Evolutionary conservation across 345 rosid genomes (phyloP), one percentile per base, ranked within the genome.

Genomic region (Linum lewisii): DNA sequence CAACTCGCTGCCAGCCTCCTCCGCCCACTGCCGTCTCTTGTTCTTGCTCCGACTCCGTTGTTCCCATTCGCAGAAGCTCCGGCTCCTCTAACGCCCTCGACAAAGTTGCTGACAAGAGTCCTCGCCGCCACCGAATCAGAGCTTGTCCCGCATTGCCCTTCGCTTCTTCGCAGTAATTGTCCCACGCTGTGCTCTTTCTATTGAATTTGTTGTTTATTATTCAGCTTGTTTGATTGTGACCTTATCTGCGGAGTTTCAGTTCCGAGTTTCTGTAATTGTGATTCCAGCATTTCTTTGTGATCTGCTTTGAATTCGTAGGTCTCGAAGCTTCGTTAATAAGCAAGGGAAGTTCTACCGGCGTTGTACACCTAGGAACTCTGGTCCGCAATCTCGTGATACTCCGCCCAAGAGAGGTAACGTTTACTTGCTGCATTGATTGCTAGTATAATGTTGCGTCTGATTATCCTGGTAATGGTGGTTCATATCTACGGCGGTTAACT

Each of bases 351-450:
- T 85, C 63, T 79, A 75, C 66, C 88, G 88, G 47, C 86, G 95
- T 57, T 89, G 95, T 65, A 83, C 91, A 21, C 91, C 93, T 2
- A 78, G 88, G 74, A 78, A 69, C 75, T 79, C 89, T 8, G 97
- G 95, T 21, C 97, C 99, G 24, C 97, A 89, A 70, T 89, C 97
- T 20, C 86, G 88, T 21, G 95, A 86, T 58, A 81, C 86, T 38
- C 99, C 95, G 4, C 97, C 99, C 2, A 88, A 75, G 73, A 85
- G 99, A 89, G 99, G 99, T 89, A 58, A 61, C 49, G 4, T 49
- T 23, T 50, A 10, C 22, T 10, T 20, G 54, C 8, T 9, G 10
- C 45, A 10, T 4, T 5, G 24, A 38, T 23, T 2, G 24, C 9
- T 42, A 8, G 16, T 23, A n/a, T 14, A 11, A 9, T 3, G 2